Base-by-base conservation (phyloP, 78 protist genomes). In the Dictyostelium capitatum region DNA sequence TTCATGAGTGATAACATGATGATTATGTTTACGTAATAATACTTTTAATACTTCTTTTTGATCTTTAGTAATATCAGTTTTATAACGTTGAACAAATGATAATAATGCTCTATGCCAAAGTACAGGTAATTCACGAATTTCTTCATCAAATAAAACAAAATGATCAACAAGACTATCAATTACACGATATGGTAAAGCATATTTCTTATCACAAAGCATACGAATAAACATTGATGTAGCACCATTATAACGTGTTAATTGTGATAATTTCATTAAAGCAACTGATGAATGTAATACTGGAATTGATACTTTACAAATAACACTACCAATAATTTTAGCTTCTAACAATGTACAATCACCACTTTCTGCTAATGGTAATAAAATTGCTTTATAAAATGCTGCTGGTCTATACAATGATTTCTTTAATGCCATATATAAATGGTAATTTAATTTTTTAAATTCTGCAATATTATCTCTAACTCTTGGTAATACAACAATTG, bases 361-460 rank as follows among this genome's bases (percentile, higher is more conserved):
- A n/a, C 59, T 84, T 65, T 96, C 97, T n/a, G 93, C 83, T 30
- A 99, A 89, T 32, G 99, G 99, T 32, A 99, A 97, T 19, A 98
- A 65, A 23, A 99, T 54, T 32, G 99, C 99, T 82, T 98, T 98
- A 97, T 95, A 97, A 91, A 99, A 99, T 9, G 99, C 99, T 3
- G 93, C 96, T 14, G 99, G 99, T 80, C 98, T 95, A 92, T 89
- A 98, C 37, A 97, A 80, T 23, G 98, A 92, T 94, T 97, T 97
- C 82, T 79, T 89, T 15, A 98, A 87, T 7, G 98, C 96, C 84
- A 37, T 53, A 92, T 98, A 99, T 41, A 95, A 70, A 90, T 98
- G 99, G 83, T 80, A 96, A 92, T 99, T 98, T 65, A 99, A 98
- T 82, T 78, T 82, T 57, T 93, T 65, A 75, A 84, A 64, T 65